A percentile compares a stretch with the other conserved stretches of the same genome.
Conservation (phyloP, 306 rosid genomes). For the Carpinus fangiana region DNA sequence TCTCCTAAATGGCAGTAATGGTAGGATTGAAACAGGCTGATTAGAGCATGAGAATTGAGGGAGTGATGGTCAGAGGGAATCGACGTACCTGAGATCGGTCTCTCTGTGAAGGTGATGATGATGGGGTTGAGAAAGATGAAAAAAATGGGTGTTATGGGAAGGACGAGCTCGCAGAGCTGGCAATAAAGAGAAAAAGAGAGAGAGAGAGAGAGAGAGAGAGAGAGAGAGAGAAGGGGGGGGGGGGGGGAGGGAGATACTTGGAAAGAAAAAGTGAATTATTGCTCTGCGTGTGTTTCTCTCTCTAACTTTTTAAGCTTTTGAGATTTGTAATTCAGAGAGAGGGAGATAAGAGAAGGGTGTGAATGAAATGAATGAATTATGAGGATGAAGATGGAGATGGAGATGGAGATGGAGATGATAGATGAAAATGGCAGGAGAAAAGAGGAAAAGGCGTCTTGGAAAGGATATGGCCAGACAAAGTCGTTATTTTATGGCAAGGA, state of each 20-base stretch:
- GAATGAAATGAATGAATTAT: constrained; percentile 38
- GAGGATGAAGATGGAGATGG: constrained; percentile 35
- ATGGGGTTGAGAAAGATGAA: constrained; percentile 37
- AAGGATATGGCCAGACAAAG: constrained; percentile 27
- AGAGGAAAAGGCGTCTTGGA: background rate
- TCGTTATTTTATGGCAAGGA: constrained; percentile 64
- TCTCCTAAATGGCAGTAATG: constrained; percentile 24
- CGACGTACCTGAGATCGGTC: constrained; percentile 64
- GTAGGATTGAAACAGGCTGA: constrained; percentile 27
- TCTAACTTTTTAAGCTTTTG: constrained; percentile 74
- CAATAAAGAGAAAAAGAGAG: constrained; percentile 53
- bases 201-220: background rate
- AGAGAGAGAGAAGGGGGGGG: background rate
- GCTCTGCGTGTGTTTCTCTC: constrained; percentile 52
- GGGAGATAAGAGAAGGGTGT: constrained; percentile 29
- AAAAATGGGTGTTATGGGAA: constrained; percentile 47
- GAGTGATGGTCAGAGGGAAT: constrained; percentile 30
- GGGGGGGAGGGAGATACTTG: constrained; percentile 25
- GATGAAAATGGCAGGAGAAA: background rate
- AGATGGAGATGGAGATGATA: background rate
- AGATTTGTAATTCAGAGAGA: constrained; percentile 54
- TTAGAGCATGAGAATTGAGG: background rate
- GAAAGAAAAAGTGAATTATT: constrained; percentile 74
- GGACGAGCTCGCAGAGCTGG: constrained; percentile 81
- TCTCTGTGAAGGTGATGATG: constrained; percentile 33